phyloP scores from a whole-genome alignment of 805 yeast species.

The Suhomyces faveliae region DNA sequence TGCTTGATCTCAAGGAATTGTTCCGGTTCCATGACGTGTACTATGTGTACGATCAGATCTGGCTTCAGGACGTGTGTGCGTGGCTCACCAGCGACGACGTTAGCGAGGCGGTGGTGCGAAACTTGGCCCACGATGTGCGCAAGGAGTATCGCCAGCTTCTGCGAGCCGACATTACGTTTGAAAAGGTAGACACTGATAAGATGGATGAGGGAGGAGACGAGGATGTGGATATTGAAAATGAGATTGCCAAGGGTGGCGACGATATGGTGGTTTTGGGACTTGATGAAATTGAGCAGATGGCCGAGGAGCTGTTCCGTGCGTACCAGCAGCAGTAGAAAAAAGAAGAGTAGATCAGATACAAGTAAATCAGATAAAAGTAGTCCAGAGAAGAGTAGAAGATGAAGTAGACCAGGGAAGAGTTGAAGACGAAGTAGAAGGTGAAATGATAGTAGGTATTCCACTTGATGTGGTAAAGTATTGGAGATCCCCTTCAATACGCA shows the following conservation, averaged over 20 bases:
- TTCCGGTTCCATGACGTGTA: slow-evolving; percentile 83
- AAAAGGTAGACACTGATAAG: slow-evolving; percentile 38
- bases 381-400: too few species aligned
- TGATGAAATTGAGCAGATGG: slow-evolving; percentile 56
- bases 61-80: slow-evolving; percentile 72
- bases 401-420: too few species aligned
- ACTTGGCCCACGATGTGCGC: slow-evolving; percentile 64
- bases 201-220: slow-evolving; percentile 15
- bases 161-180: slow-evolving; percentile 54
- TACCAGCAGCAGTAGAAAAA: slow-evolving; percentile 3
- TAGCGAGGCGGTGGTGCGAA: slow-evolving; percentile 55
- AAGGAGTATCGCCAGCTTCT: slow-evolving; percentile 37
- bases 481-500: too few species aligned
- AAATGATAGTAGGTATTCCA: too few species aligned
- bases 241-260: slow-evolving; percentile 24
- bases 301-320: slow-evolving; percentile 40
- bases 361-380: too few species aligned
- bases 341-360: background rate
- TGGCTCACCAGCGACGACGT: slow-evolving; percentile 69
- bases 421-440: too few species aligned
- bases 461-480: too few species aligned
- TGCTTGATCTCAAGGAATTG: slow-evolving; percentile 64
- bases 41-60: slow-evolving; percentile 75
- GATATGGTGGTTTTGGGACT: slow-evolving; percentile 44
- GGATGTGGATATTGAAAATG: slow-evolving; percentile 28